A percentile compares a stretch with the other conserved stretches of the same genome.
phyloP scores from a whole-genome alignment of 805 yeast species.

The Suhomyces faveliae region DNA sequence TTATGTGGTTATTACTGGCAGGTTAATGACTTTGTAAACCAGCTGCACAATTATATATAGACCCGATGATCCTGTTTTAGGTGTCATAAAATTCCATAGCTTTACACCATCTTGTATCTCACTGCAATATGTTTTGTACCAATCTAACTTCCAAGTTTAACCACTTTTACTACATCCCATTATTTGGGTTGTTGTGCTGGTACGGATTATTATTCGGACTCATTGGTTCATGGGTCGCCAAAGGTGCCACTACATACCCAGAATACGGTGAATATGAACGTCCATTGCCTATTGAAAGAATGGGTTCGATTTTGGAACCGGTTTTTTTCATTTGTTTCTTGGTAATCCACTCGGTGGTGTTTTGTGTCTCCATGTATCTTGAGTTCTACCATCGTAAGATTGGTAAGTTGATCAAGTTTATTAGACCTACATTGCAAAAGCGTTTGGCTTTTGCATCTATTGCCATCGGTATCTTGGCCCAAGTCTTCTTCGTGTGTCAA shows the following conservation, averaged over 20 bases:
- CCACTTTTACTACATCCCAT: conserved; percentile 25
- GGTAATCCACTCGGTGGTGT: conserved; percentile 22
- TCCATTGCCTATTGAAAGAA: conserved; percentile 26
- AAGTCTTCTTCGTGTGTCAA: conserved; percentile 20
- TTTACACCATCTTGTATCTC: not conserved
- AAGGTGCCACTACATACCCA: conserved; percentile 21
- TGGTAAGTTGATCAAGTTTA: conserved; percentile 29
- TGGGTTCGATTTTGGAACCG: conserved; percentile 23
- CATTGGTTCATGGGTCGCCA: conserved; percentile 20
- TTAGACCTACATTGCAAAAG: conserved; percentile 22
- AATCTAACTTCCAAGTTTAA: conserved; percentile 21
- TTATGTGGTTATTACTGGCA: not conserved
- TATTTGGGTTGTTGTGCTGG: conserved; percentile 27
- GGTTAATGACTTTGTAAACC: not conserved
- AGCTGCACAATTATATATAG: not conserved
- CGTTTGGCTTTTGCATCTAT: conserved; percentile 25
- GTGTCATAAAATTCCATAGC: not conserved
- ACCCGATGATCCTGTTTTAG: not conserved
- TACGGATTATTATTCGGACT: conserved; percentile 21
- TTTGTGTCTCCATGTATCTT: conserved; percentile 22
- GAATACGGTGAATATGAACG: conserved; percentile 19
- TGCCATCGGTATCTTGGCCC: conserved; percentile 22
- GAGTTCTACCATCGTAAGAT: conserved; percentile 29
- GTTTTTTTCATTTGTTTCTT: conserved; percentile 22
- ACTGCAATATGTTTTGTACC: conserved; percentile 6